Evolutionary conservation across 2,329 filamentous ascomycete genomes (phyloP).

Genomic region (Fusarium austroafricanum): DNA sequence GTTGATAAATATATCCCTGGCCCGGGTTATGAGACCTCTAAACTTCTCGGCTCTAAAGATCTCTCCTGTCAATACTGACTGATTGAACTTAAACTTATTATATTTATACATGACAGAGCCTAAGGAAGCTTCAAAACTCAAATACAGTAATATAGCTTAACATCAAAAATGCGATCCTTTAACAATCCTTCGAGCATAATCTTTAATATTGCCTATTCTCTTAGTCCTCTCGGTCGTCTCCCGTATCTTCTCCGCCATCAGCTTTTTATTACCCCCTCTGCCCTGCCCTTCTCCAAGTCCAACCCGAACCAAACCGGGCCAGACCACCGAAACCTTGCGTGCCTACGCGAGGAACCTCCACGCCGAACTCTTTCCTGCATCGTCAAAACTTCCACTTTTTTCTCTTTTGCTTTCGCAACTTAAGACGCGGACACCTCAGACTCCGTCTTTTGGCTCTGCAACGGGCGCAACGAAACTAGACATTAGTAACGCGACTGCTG

Average conservation of each 20-base stretch:
- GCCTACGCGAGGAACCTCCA: neutral
- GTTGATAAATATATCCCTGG: neutral
- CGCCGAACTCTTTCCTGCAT: conserved; percentile 25
- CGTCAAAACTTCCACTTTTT: conserved; percentile 14
- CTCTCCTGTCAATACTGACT: no score
- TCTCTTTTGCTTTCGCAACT: neutral
- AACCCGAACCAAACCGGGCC: conserved; percentile 15
- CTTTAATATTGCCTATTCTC: neutral
- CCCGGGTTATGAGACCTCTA: no score
- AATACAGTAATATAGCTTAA: neutral
- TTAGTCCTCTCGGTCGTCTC: neutral
- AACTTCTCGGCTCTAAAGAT: no score
- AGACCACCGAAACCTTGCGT: conserved; percentile 12
- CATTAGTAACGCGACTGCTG: conserved; percentile 5
- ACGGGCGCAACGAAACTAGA: neutral
- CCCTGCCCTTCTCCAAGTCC: conserved; percentile 27
- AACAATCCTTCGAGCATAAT: neutral
- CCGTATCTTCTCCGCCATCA: conserved; percentile 10
- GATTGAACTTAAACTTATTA: no score
- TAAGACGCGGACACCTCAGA: neutral
- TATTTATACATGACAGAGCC: neutral
- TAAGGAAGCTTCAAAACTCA: neutral
- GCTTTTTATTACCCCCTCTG: conserved; percentile 16
- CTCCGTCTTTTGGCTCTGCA: neutral
- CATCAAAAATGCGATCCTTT: neutral